Base-by-base conservation (phyloP, 495 filamentous ascomycete genomes). In the Massariosphaeria phaeospora region DNA sequence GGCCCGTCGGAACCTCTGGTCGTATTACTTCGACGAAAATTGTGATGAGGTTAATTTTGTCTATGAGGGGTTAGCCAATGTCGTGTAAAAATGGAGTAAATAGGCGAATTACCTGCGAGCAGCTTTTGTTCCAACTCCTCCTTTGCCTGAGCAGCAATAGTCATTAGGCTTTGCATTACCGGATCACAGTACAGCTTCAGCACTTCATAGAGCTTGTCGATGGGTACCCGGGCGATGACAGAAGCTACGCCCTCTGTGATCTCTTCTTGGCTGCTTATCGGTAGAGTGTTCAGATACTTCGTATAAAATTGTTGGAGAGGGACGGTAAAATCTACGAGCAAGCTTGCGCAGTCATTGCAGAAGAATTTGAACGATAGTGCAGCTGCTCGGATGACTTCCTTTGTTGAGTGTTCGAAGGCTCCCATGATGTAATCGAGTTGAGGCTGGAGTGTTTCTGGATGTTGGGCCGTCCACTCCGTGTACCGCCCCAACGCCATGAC, bases 401-500 rank as follows among this genome's bases (percentile, higher is more conserved):
- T 83, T 0, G 89, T 93, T 26, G 76, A 74, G 47, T 91, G 85
- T 45, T 85, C 78, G 74, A 99, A 99, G 2, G 88, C 89, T 5
- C 83, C 84, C 43, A 95, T 88, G 61, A 99, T 91, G 69, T 93
- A 99, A 59, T 89, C 85, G 54, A 99, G 83, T 65, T 99, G 93
- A 1, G 88, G 74, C 66, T 95, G 83, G 12, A 99, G 75, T 42
- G 89, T 93, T 39, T 96, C 88, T 9, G 91, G 89, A 63, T 99
- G 93, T 35, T 88, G 80, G 13, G 94, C 80, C 1, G 93, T 99
- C 93, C 93, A 99, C 66, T 96, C 93, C 0, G 94, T 97, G 67
- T 99, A 99, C 36, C 93, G 79, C 26, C 89, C 94, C 25, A 99
- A 79, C 11, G 90, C 89, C 87, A 99, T 95, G 64, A 96, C 93